Evolutionary conservation across 2,329 filamentous ascomycete species (phyloP), one percentile per base, ranked within the genome.

Genomic region (Talaromyces piceae): DNA sequence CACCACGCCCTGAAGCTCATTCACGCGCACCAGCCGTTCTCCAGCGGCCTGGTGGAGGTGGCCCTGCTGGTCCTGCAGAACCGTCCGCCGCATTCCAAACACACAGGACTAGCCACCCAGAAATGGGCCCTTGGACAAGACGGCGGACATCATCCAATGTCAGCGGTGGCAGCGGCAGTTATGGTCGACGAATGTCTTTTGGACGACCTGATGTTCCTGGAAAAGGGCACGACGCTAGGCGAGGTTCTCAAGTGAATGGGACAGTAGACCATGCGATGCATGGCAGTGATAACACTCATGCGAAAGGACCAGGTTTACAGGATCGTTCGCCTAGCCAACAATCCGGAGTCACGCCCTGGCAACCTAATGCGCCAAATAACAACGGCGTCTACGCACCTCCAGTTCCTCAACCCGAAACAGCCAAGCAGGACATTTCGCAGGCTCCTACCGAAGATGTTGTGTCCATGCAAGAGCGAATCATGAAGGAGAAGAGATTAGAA

Each of bases 121-220:
- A 81, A 54, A 70, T 67, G 30, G 68, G 74, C 11, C 76, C 81
- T 2, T 91, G 87, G 74, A 79, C 78, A 31, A 83, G 90, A 57
- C 83, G 90, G 55, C 84, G 91, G 56, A 87, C 87, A 52, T 96
- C 91, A 13, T 97, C 91, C 2, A 94, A 90, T 62, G 86, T 95
- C 37, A 96, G 91, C 66, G 90, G 88, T 50, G 87, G 87, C 53
- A 95, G 89, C 66, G 85, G 86, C 54, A 77, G 80, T 31, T 80
- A 83, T 57, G 77, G 78, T 59, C 80, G 85, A 58, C 81, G 86
- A 28, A 77, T 79, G 72, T 83, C 80, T 1, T 72, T 78, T 57
- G 73, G 73, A 56, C 74, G 74, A 56, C 66, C 70, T 51, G 73
- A 73, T 48, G 67, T 71, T 28, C 61, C 67, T 7, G 60, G 65